A percentile compares a stretch with the other conserved stretches of the same genome.
Evolutionary conservation across 768 basidiomycete species (phyloP).

Genomic region (Phlebiopsis flavidoalba): DNA sequence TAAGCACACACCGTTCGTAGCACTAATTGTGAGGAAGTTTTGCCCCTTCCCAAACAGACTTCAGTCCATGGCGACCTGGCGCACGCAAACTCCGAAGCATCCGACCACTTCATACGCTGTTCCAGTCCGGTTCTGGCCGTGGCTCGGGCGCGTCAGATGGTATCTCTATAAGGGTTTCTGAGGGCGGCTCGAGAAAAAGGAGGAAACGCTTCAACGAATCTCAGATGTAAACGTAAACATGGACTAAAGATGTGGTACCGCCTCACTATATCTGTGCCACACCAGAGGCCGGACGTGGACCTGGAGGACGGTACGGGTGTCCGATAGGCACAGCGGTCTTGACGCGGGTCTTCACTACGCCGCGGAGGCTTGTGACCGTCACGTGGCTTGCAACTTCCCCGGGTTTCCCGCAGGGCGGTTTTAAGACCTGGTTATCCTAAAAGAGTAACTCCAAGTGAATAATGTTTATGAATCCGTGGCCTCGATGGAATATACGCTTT

Average conservation of each 20-base stretch:
- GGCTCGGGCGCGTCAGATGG: slow-evolving; percentile 42
- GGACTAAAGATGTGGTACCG: no score
- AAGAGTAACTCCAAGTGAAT: no score
- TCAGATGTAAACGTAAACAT: no score
- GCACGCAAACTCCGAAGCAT: slow-evolving; percentile 49
- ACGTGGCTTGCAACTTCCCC: slow-evolving; percentile 22
- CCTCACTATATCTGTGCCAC: slow-evolving; percentile 55
- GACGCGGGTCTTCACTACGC: slow-evolving; percentile 40
- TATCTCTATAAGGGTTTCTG: slow-evolving; percentile 29
- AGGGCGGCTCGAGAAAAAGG: slow-evolving; percentile 54
- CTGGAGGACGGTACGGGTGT: slow-evolving; percentile 56
- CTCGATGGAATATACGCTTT: no score
- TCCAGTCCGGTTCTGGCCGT: slow-evolving; percentile 32
- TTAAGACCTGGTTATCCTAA: slow-evolving; percentile 38
- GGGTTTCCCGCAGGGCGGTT: slow-evolving; percentile 27
- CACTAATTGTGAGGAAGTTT: slow-evolving; percentile 32
- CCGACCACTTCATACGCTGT: slow-evolving; percentile 50
- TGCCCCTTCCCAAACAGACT: slow-evolving; percentile 53
- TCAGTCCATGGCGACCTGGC: slow-evolving; percentile 43
- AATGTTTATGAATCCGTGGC: no score
- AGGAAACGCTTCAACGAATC: slow-evolving; percentile 39
- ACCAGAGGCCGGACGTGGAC: slow-evolving; percentile 48
- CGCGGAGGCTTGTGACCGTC: slow-evolving; percentile 26
- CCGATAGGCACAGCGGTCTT: no score
- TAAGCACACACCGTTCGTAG: no score